Evolutionary conservation across 352 stramenopile species (phyloP), one percentile per base, ranked within the genome.

Genomic region (Phytophthora fragariaefolia): DNA sequence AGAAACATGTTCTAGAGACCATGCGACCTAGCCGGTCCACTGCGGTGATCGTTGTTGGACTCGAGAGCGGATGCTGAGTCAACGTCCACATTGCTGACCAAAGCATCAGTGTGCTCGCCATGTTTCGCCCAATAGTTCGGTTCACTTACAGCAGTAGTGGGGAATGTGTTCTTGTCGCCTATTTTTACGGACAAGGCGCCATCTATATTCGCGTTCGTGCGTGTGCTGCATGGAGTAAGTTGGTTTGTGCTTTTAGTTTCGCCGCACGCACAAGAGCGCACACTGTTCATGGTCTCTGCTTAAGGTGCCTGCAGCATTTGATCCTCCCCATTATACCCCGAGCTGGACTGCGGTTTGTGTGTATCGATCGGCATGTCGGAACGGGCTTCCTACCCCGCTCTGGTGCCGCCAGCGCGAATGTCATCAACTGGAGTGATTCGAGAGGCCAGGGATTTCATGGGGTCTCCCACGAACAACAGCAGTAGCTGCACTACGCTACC

Each of bases 401-500:
- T 48, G 18, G 32, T 42, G 8, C 30, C 32, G 7, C 46, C 59
- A 12, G 30, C 58, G 9, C 62, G 52, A 63, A 64, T 73, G 58
- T 17, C 13, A 8, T 74, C 60, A 17, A 62, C 55, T 18, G 48
- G 40, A 9, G 23, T 40, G 10, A 57, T 65, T 34, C 49, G 32
- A 57, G 54, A 69, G 46, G 9, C 27, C 24, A 61, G 51, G 15
- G 50, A 27, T 26, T 62, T 42, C 9, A 36, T 64, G 22, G 18
- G 43, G 30, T 43, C 62, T 15, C 17, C 45, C 4, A 15, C 23
- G 13, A 56, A 28, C 51, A 62, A 40, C 26, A 61, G 27, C 49
- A 58, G 58, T 9, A 71, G 67, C 40, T 62, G 62, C 38, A 34
- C 27, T 27, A 46, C 46, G 15, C 47, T 72, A 22, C 63, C 68